These are phyloP conservation scores for Soucietia sequanensis DNA, from an alignment of 805 yeast genomes.

Conservation along the genomic window DNA sequence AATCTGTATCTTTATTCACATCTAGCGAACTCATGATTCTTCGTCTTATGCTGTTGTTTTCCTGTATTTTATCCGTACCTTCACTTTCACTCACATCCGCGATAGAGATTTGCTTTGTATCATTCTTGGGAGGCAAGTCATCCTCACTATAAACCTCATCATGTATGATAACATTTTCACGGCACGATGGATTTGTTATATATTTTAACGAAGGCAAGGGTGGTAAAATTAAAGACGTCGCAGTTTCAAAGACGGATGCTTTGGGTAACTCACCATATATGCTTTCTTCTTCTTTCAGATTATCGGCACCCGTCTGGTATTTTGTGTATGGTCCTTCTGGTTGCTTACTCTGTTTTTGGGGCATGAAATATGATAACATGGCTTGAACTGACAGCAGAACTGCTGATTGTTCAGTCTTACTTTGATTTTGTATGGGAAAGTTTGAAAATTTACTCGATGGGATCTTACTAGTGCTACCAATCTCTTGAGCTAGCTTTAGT, in stretches of 20 bases:
- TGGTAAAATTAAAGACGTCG: constrained; percentile 72
- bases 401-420: constrained; percentile 11
- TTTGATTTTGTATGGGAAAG: constrained; percentile 8
- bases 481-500: no score
- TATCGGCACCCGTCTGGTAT: constrained; percentile 14
- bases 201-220: constrained; percentile 73
- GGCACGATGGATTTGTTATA: constrained; percentile 61
- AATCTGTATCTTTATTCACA: constrained; percentile 34
- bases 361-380: constrained; percentile 39
- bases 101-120: background rate
- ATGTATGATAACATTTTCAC: constrained; percentile 74
- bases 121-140: constrained; percentile 76
- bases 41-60: constrained; percentile 1
- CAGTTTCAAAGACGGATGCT: constrained; percentile 76
- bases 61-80: constrained; percentile 1
- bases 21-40: constrained; percentile 24
- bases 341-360: constrained; percentile 32
- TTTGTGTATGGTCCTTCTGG: constrained; percentile 10
- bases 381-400: constrained; percentile 33
- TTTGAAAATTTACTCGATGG: constrained; percentile 15
- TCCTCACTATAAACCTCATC: constrained; percentile 69
- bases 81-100: background rate
- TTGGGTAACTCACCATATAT: constrained; percentile 47
- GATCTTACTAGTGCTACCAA: constrained; percentile 13
- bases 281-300: constrained; percentile 13